A percentile compares a stretch with the other conserved stretches of the same genome.
These are phyloP conservation scores for Vishniacozyma victoriae DNA, from an alignment of 768 basidiomycete species.

Conservation along the genomic window DNA sequence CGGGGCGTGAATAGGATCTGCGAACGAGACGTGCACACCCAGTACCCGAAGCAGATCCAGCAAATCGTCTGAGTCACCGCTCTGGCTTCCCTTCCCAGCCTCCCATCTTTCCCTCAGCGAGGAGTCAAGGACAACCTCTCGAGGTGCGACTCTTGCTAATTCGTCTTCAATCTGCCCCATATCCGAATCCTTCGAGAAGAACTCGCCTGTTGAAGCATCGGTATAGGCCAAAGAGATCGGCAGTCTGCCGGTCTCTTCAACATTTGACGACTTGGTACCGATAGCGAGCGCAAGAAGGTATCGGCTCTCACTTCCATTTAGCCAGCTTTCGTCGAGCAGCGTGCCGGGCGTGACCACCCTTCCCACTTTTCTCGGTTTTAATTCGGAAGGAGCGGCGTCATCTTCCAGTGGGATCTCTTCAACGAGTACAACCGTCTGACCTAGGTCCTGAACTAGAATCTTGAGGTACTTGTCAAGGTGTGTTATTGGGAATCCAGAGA, in stretches of 20 bases:
- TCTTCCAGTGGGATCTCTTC: conserved; percentile 63
- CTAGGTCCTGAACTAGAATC: conserved; percentile 71
- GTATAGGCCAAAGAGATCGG: conserved; percentile 75
- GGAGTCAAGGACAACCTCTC: conserved; percentile 65
- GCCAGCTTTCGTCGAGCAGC: conserved; percentile 82
- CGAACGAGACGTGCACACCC: conserved; percentile 33
- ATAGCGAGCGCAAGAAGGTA: conserved; percentile 67
- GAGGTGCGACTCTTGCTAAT: conserved; percentile 70
- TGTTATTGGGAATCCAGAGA: conserved; percentile 85
- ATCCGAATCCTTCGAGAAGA: conserved; percentile 65
- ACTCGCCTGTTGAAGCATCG: conserved; percentile 85
- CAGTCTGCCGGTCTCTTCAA: conserved; percentile 6
- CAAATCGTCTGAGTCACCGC: conserved; percentile 7
- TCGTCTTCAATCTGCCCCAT: conserved; percentile 66
- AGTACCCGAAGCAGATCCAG: conserved; percentile 23
- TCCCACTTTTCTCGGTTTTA: conserved; percentile 60
- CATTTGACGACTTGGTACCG: background rate
- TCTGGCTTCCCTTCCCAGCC: background rate
- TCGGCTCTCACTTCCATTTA: conserved; percentile 80
- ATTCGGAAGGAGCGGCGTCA: conserved; percentile 52
- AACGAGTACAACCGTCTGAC: conserved; percentile 83
- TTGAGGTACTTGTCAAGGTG: conserved; percentile 85
- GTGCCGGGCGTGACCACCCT: conserved; percentile 91
- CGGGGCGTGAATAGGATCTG: conserved; percentile 10
- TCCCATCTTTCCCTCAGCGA: conserved; percentile 9